Evolutionary conservation across 306 rosid species (phyloP).

Genomic region (Rosa lucieae): DNA sequence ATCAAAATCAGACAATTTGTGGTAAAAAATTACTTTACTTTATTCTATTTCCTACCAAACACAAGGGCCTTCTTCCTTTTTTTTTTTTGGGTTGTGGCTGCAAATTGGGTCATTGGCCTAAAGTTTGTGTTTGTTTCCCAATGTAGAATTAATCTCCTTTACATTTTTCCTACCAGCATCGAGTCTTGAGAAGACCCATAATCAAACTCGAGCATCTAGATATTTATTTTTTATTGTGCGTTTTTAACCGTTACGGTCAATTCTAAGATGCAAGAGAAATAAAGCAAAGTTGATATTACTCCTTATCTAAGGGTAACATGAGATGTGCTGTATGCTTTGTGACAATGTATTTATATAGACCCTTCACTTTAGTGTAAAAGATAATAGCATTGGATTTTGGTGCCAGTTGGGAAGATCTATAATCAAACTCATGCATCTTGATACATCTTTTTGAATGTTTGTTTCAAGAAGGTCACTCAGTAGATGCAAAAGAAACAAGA

Average conservation of each 20-base stretch:
- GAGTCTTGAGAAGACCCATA: too few species aligned
- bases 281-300: conserved; percentile 41
- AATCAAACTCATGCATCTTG: conserved; percentile 51
- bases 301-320: conserved; percentile 31
- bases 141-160: neutral
- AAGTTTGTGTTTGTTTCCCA: neutral
- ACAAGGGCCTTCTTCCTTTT: too few species aligned
- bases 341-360: conserved; percentile 26
- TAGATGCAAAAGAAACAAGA: conserved; percentile 70
- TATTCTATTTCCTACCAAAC: neutral
- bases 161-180: neutral
- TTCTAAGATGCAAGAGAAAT: conserved; percentile 44
- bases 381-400: neutral
- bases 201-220: conserved; percentile 50
- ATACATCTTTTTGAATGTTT: conserved; percentile 81
- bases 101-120: neutral
- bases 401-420: conserved; percentile 5
- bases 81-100: neutral
- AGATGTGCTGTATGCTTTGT: conserved; percentile 53
- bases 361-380: neutral
- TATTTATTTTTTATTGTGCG: conserved; percentile 46
- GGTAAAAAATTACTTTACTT: neutral
- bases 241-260: conserved; percentile 42
- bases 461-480: conserved; percentile 71
- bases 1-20: neutral